Evolutionary conservation across 2,329 filamentous ascomycete genomes (phyloP).

Genomic region (Hortaea sp.): DNA sequence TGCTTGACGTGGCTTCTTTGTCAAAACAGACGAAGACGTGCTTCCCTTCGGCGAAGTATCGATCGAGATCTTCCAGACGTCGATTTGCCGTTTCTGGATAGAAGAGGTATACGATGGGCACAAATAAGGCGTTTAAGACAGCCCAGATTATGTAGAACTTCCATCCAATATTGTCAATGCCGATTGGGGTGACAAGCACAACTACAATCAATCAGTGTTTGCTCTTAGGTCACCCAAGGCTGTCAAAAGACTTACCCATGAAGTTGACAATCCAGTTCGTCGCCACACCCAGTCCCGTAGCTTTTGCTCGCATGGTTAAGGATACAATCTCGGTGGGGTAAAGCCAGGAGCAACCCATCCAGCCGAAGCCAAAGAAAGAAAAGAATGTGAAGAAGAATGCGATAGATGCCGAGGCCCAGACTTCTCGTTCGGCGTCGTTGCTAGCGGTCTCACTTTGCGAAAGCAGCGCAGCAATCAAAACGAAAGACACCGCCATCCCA

Average conservation of each 20-base stretch:
- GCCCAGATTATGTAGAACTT: conserved; percentile 34
- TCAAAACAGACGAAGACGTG: too few species aligned
- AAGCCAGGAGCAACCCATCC: conserved; percentile 33
- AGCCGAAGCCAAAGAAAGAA: conserved; percentile 14
- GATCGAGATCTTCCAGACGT: conserved; percentile 59
- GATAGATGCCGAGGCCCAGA: conserved; percentile 11
- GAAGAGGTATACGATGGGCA: conserved; percentile 48
- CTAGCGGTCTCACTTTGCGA: conserved; percentile 7
- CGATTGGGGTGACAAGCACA: conserved; percentile 1
- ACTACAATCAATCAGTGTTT: not conserved
- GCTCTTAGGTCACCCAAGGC: too few species aligned
- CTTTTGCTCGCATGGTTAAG: conserved; percentile 15
- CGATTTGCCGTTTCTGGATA: conserved; percentile 49
- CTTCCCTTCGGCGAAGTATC: not conserved
- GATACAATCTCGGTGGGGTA: conserved; percentile 52
- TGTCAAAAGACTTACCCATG: too few species aligned
- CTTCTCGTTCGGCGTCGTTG: conserved; percentile 16
- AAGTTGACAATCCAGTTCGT: not conserved
- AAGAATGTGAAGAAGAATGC: conserved; percentile 22
- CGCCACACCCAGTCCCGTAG: not conserved
- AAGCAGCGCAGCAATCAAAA: too few species aligned
- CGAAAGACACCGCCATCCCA: too few species aligned
- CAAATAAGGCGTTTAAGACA: conserved; percentile 40
- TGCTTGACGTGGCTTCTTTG: too few species aligned
- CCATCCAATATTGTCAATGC: conserved; percentile 8